Percentiles rank a stretch among this genome's conserved stretches.
phyloP scores from a whole-genome alignment of 352 stramenopile genomes.

The Phytophthora citricola region DNA sequence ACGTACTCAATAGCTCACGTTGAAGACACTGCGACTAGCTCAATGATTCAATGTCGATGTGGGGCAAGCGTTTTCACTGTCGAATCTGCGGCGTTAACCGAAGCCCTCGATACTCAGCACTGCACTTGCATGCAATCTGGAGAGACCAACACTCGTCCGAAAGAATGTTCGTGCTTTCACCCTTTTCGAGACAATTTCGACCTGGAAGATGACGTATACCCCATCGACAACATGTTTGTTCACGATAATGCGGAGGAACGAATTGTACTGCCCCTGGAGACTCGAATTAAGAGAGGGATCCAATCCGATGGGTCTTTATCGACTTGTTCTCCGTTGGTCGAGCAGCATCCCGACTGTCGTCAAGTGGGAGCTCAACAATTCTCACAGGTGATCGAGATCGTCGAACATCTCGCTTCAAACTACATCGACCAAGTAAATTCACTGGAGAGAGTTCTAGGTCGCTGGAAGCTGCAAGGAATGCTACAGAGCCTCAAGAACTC shows the following conservation, averaged over 20 bases:
- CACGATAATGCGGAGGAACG: slow-evolving; percentile 43
- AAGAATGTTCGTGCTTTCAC: slow-evolving; percentile 40
- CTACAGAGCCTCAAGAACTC: neutral
- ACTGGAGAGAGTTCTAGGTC: slow-evolving; percentile 4
- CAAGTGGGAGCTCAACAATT: neutral
- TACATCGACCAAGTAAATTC: slow-evolving; percentile 10
- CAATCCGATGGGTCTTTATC: slow-evolving; percentile 47
- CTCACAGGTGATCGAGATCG: slow-evolving; percentile 1
- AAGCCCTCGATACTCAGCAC: slow-evolving; percentile 22
- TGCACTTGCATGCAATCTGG: slow-evolving; percentile 24
- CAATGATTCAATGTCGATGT: slow-evolving; percentile 50
- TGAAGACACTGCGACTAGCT: slow-evolving; percentile 22
- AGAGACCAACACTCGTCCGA: neutral
- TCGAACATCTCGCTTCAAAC: slow-evolving; percentile 16
- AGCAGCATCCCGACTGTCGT: neutral
- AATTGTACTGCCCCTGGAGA: slow-evolving; percentile 46
- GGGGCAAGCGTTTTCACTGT: slow-evolving; percentile 48
- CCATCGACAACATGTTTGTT: slow-evolving; percentile 30
- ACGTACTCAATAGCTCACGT: slow-evolving; percentile 18
- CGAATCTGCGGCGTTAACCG: slow-evolving; percentile 11
- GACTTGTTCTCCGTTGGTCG: slow-evolving; percentile 32
- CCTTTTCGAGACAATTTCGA: slow-evolving; percentile 35
- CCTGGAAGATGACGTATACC: slow-evolving; percentile 28
- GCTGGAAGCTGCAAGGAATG: neutral
- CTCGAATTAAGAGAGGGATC: slow-evolving; percentile 22